phyloP scores from a whole-genome alignment of 2,329 filamentous ascomycete species.

The Aspergillus persii region DNA sequence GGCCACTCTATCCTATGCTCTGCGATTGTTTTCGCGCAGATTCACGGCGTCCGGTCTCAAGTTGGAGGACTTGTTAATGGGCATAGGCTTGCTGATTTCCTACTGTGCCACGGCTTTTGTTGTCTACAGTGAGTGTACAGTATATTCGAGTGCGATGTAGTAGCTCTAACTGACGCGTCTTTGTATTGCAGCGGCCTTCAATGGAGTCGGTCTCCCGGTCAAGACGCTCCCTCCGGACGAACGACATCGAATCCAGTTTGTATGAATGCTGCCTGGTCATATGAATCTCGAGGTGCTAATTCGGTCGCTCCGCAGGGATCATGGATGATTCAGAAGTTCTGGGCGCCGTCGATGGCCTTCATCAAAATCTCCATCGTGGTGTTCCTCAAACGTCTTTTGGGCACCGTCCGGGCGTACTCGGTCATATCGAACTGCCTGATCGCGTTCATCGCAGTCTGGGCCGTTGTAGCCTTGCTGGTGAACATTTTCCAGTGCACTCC shows the following conservation, averaged over 20 bases:
- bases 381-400: conserved; percentile 2
- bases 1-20: conserved; percentile 1
- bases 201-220: conserved; percentile 4
- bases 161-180: not conserved
- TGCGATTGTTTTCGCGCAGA: conserved; percentile 5
- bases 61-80: conserved; percentile 4
- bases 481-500: conserved; percentile 8
- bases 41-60: not conserved
- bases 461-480: not conserved
- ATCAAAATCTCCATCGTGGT: conserved; percentile 8
- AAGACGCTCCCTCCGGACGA: conserved; percentile 1
- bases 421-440: conserved; percentile 1
- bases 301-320: not conserved
- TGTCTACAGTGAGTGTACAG: not conserved
- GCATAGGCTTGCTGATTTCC: conserved; percentile 4
- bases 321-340: conserved; percentile 7
- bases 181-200: not conserved
- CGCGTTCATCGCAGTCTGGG: conserved; percentile 6
- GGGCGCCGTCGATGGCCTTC: conserved; percentile 2
- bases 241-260: not conserved
- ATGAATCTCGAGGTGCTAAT: not conserved
- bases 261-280: not conserved
- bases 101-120: conserved; percentile 6
- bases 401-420: not conserved
- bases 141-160: not conserved